Base-by-base conservation (phyloP, 2,329 filamentous ascomycete species). In the Leptosphaerulina australis region DNA sequence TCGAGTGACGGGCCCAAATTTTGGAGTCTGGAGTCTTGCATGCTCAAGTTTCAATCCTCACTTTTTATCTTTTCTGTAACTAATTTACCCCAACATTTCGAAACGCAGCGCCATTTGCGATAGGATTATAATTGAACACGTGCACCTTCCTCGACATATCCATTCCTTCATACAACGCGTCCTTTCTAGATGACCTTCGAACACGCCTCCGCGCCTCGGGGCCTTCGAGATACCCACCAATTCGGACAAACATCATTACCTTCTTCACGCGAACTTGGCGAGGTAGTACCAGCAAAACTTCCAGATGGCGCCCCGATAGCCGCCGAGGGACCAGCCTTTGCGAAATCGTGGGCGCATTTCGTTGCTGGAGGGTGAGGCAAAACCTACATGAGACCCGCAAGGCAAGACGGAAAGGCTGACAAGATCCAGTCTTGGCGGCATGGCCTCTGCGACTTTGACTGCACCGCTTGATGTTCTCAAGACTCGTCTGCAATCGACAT, bases 391-490 rank as follows among this genome's bases (percentile, higher is more conserved):
- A 14, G 8, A 35, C n/a, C 20, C 25, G 20, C 38, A 24, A 22
- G 24, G 83, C n/a, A 34, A 48, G 15, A 14, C 35, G 12, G 18
- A 41, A n/a, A 34, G 28, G 40, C 61, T 69, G 33, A 69, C 52
- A 28, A 4, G n/a, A 18, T 28, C 55, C 60, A 96, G 92, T 31
- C 76, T 90, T 43, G 92, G 92, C 62, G 92, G 92, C 62, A 95
- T 96, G 87, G 91, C 90, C 14, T 88, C 93, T 9, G 90, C 93
- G 18, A 87, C 89, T n/a, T 76, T 97, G n/a, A 97, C 93, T 1
- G 91, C 91, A 7, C 93, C 93, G 17, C 87, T 97, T 52, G 93
- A 97, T 69, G 92, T 97, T 24, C 82, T 97, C 40, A 96, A 96
- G 74, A 97, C 93, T 9, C 86, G 93, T 26, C 80, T 97, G 3